Evolutionary conservation across 805 yeast genomes (phyloP).

Genomic region (Schwanniomyces polymorphus): DNA sequence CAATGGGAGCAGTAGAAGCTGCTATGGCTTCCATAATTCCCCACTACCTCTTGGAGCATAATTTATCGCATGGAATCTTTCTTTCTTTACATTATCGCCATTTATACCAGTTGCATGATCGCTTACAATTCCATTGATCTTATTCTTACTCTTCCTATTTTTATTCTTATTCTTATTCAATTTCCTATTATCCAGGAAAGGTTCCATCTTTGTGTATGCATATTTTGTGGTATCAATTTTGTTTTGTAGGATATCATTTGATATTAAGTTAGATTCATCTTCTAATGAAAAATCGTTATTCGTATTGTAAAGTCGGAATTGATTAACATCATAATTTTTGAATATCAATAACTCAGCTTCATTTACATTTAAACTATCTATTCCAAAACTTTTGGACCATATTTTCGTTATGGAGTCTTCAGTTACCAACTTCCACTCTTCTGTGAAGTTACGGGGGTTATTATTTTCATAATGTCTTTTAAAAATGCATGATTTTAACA

Average conservation of each 20-base stretch:
- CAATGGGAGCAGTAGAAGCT: neutral
- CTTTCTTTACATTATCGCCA: constrained; percentile 37
- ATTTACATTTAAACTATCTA: constrained; percentile 51
- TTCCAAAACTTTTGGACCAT: constrained; percentile 56
- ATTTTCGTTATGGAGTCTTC: constrained; percentile 56
- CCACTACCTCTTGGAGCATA: constrained; percentile 66
- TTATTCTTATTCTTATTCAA: constrained; percentile 3
- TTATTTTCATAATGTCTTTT: constrained; percentile 46
- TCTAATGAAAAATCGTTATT: constrained; percentile 23
- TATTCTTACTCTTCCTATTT: neutral
- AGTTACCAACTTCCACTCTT: constrained; percentile 58
- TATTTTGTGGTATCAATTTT: constrained; percentile 35
- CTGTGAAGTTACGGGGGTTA: constrained; percentile 13
- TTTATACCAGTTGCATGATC: constrained; percentile 9
- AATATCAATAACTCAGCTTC: constrained; percentile 49
- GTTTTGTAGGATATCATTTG: constrained; percentile 26
- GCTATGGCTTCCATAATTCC: constrained; percentile 53
- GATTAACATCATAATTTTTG: constrained; percentile 35
- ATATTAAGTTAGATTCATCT: constrained; percentile 20
- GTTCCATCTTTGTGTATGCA: constrained; percentile 19
- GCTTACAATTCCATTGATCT: constrained; percentile 11
- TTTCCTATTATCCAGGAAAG: constrained; percentile 3
- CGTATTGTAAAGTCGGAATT: constrained; percentile 22
- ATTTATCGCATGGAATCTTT: constrained; percentile 46
- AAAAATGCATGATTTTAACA: constrained; percentile 59